phyloP scores from a whole-genome alignment of 345 rosid species.

The Punica granatum region DNA sequence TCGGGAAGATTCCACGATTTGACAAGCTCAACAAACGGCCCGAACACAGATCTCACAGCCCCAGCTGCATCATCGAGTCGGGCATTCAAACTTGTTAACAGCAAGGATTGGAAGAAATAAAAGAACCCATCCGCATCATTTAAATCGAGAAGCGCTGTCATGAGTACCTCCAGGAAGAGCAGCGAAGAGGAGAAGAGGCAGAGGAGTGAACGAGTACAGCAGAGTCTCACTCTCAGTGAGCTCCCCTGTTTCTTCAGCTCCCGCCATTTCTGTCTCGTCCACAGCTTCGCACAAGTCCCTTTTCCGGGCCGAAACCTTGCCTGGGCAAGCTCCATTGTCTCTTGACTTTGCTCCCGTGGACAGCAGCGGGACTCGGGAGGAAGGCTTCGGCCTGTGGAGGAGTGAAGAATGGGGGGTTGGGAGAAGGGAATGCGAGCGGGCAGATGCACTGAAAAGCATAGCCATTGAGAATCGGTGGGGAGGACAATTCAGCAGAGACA shows the following conservation, averaged over 20 bases:
- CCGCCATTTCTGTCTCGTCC: slow-evolving; percentile 7
- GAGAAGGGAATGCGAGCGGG: slow-evolving; percentile 15
- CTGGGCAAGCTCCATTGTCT: slow-evolving; percentile 3
- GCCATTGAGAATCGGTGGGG: background rate
- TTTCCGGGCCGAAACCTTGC: slow-evolving; percentile 19
- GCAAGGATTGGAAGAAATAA: background rate
- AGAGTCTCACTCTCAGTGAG: slow-evolving; percentile 36
- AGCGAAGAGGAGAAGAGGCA: slow-evolving; percentile 57
- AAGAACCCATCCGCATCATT: background rate
- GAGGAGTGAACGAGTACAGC: slow-evolving; percentile 58
- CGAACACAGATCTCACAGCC: slow-evolving; percentile 50
- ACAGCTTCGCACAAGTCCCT: slow-evolving; percentile 13
- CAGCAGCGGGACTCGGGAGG: slow-evolving; percentile 12
- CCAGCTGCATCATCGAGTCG: slow-evolving; percentile 42
- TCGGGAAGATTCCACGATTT: slow-evolving; percentile 67
- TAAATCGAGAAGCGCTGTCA: background rate
- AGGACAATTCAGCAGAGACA: slow-evolving; percentile 6
- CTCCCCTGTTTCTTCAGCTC: slow-evolving; percentile 11
- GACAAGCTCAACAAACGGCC: slow-evolving; percentile 77
- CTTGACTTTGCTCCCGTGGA: background rate
- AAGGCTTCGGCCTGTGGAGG: slow-evolving; percentile 11
- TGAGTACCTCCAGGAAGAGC: slow-evolving; percentile 81
- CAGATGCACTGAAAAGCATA: slow-evolving; percentile 25
- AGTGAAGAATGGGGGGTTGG: slow-evolving; percentile 11
- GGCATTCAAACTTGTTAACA: background rate